These are phyloP conservation scores for Rostrohypoxylon terebratum DNA, from an alignment of 495 filamentous ascomycete genomes.

Conservation along the genomic window DNA sequence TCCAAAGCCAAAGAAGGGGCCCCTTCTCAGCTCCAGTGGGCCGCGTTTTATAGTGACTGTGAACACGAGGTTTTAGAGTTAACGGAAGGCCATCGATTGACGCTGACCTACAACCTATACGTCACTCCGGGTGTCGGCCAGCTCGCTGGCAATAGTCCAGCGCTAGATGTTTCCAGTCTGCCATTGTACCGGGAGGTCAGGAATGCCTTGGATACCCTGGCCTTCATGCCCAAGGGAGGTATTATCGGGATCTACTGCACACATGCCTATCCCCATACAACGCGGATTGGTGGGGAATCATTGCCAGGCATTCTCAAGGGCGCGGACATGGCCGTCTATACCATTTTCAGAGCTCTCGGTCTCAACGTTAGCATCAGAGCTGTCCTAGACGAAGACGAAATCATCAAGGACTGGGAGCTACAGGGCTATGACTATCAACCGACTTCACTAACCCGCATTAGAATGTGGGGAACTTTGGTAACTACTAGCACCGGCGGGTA, in stretches of 20 bases:
- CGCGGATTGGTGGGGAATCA: background rate
- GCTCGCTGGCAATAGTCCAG: background rate
- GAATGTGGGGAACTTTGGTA: background rate
- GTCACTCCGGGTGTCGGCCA: background rate
- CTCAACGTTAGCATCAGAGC: background rate
- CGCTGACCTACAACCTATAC: background rate
- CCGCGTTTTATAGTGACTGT: conserved; percentile 1
- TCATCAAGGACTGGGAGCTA: background rate
- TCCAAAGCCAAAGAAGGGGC: background rate
- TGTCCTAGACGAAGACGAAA: background rate
- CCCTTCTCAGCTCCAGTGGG: background rate
- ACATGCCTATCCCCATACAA: background rate
- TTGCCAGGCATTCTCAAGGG: background rate
- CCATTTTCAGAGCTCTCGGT: background rate
- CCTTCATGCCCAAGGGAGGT: conserved; percentile 12
- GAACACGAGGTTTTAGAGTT: background rate
- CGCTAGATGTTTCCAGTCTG: conserved; percentile 1
- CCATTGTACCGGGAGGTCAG: conserved; percentile 7
- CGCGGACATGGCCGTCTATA: background rate
- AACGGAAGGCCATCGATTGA: background rate
- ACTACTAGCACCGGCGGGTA: background rate
- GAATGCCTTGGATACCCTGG: background rate
- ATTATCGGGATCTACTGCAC: background rate
- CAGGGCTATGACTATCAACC: background rate
- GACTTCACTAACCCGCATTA: background rate